Percentiles rank a stretch among this genome's conserved stretches.
Evolutionary conservation across 345 rosid genomes (phyloP).

Genomic region (Crucihimalaya himalaica): DNA sequence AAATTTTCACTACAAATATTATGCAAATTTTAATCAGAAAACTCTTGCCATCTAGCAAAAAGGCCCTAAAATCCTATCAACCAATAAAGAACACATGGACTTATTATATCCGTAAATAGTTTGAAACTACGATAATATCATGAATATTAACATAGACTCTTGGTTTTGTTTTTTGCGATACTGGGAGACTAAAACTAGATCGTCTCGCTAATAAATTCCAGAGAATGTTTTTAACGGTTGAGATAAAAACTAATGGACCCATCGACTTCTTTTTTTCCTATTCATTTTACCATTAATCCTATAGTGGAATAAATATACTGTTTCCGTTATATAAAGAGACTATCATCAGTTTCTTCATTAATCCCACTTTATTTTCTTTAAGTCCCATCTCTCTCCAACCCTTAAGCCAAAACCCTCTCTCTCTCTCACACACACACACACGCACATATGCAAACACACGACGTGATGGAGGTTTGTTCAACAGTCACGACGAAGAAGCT

Average conservation of each 20-base stretch:
- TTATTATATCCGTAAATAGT: not conserved
- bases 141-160: not conserved
- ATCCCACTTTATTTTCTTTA: slow-evolving; percentile 27
- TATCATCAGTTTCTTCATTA: slow-evolving; percentile 36
- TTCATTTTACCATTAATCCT: not conserved
- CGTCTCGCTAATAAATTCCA: not conserved
- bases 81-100: not conserved
- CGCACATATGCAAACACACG: slow-evolving; percentile 20
- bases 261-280: slow-evolving; percentile 28
- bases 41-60: too few relatives aligned
- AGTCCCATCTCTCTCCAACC: slow-evolving; percentile 25
- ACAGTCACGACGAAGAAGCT: slow-evolving; percentile 43
- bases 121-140: not conserved
- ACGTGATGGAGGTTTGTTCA: slow-evolving; percentile 40
- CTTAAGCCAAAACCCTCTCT: slow-evolving; percentile 16
- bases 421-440: slow-evolving; percentile 2
- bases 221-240: slow-evolving; percentile 20
- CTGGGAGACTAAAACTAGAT: slow-evolving; percentile 13
- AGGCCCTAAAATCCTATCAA: not conserved
- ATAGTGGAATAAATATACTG: slow-evolving; percentile 23
- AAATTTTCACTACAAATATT: too few relatives aligned
- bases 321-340: slow-evolving; percentile 39
- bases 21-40: too few relatives aligned
- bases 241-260: slow-evolving; percentile 33
- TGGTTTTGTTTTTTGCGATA: not conserved